These are phyloP conservation scores for Lojkania enalia DNA, from an alignment of 2,329 filamentous ascomycete genomes.

Conservation along the genomic window DNA sequence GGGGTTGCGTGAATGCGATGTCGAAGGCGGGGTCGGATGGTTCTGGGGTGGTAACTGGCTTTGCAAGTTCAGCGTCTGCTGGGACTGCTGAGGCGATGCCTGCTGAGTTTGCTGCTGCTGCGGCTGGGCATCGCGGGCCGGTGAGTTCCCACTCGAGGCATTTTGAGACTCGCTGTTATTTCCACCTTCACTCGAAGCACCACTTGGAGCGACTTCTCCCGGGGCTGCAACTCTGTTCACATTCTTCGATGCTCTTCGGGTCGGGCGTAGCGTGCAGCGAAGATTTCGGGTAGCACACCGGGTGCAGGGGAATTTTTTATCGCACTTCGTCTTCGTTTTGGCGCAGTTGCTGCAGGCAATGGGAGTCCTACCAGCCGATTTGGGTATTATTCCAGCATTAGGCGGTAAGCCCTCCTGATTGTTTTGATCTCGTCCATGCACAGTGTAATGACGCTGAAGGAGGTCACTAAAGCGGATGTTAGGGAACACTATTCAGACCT, in stretches of 20 bases:
- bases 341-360: conserved; percentile 59
- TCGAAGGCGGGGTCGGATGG: conserved; percentile 25
- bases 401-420: conserved; percentile 54
- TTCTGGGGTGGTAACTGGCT: conserved; percentile 17
- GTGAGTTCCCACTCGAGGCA: conserved; percentile 40
- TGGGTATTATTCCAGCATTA: conserved; percentile 55
- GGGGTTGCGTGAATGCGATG: conserved; percentile 35
- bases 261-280: conserved; percentile 52
- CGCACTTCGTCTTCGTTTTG: conserved; percentile 59
- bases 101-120: conserved; percentile 25
- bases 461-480: conserved; percentile 49
- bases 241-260: conserved; percentile 52
- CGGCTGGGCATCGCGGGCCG: conserved; percentile 29
- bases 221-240: conserved; percentile 33
- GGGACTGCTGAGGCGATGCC: conserved; percentile 25
- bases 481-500: no score
- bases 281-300: conserved; percentile 55
- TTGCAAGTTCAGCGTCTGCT: conserved; percentile 13
- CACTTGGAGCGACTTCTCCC: conserved; percentile 29
- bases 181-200: conserved; percentile 39
- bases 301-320: conserved; percentile 59
- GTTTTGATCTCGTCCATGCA: conserved; percentile 55
- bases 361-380: conserved; percentile 55
- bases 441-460: conserved; percentile 56
- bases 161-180: conserved; percentile 36